Base-by-base conservation (phyloP, 495 filamentous ascomycete species). In the Xylaria venustula region DNA sequence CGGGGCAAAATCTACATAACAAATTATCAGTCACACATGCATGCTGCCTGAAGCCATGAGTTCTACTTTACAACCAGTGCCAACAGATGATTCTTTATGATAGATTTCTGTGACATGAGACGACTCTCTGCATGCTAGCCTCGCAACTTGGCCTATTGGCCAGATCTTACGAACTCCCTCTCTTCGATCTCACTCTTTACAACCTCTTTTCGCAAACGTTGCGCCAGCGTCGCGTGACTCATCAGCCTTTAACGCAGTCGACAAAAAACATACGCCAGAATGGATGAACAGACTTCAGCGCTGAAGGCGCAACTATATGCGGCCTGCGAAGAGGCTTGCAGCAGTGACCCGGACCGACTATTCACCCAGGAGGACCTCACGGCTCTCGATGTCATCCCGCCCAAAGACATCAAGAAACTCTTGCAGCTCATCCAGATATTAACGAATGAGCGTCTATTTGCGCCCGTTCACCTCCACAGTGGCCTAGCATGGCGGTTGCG, bases 291-390 rank as follows among this genome's bases (percentile, higher is more conserved):
- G 34, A 67, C 62, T 7, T 51, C 60, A 1, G 37, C 55, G 3
- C 64, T 71, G 30, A 71, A 71, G 42, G 37, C 30, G 26, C 64
- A 65, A 45, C 64, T 71, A 19, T 69, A 67, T 40, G 54, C 61
- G 34, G 69, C 69, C 23, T 71, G 69, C 30, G 57, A 66, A 45
- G 67, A 69, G 48, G 64, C 62, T 26, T 65, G 66, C 30, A 62
- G 50, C 36, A 70, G 72, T 34, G 69, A 73, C 42, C 72, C 78
- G 25, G 77, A 84, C 25, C 79, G 80, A 32, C 69, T 87, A 9
- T 89, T 90, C 71, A 80, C 80, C 32, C 89, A 91, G 69, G 73
- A 83, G n/a, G 87, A 89, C 60, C 75, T 92, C 2, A 68, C 87
- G 19, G 75, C 77, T n/a, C 72, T 89, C 47, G 74, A 77, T 28